phyloP scores from a whole-genome alignment of 2,329 filamentous ascomycete genomes.

The Paraphaeosphaeria sporulosa region DNA sequence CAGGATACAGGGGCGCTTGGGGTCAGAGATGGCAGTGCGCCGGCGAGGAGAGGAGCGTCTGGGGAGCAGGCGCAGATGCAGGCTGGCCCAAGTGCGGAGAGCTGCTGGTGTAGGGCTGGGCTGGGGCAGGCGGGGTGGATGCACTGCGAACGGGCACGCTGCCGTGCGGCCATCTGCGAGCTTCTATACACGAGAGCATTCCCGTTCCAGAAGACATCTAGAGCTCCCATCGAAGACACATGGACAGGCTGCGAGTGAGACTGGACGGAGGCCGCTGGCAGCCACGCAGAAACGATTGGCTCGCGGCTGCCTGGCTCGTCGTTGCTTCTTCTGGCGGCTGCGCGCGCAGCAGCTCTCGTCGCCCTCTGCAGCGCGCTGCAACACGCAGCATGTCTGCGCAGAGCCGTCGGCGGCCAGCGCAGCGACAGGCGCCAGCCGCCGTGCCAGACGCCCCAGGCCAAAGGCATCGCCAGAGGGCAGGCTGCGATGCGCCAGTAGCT shows the following conservation, averaged over 20 bases:
- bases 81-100: slow-evolving; percentile 17
- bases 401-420: not conserved
- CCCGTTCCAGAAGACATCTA: slow-evolving; percentile 30
- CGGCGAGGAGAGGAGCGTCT: not conserved
- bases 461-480: slow-evolving; percentile 1
- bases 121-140: slow-evolving; percentile 3
- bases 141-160: not conserved
- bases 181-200: slow-evolving; percentile 30
- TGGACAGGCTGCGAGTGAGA: slow-evolving; percentile 15
- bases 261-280: slow-evolving; percentile 6
- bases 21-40: not conserved
- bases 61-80: slow-evolving; percentile 22
- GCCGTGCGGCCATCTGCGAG: too few species aligned
- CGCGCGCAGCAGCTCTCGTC: too few species aligned
- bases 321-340: not conserved
- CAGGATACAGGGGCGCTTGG: not conserved
- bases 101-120: slow-evolving; percentile 6
- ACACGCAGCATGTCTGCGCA: too few species aligned
- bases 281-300: slow-evolving; percentile 10
- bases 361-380: not conserved
- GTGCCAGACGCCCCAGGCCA: too few species aligned
- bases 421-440: too few species aligned
- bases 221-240: slow-evolving; percentile 17
- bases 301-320: not conserved
- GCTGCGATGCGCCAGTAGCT: slow-evolving; percentile 20